Base-by-base conservation (phyloP, 768 basidiomycete genomes). In the Exidia glandulosa region DNA sequence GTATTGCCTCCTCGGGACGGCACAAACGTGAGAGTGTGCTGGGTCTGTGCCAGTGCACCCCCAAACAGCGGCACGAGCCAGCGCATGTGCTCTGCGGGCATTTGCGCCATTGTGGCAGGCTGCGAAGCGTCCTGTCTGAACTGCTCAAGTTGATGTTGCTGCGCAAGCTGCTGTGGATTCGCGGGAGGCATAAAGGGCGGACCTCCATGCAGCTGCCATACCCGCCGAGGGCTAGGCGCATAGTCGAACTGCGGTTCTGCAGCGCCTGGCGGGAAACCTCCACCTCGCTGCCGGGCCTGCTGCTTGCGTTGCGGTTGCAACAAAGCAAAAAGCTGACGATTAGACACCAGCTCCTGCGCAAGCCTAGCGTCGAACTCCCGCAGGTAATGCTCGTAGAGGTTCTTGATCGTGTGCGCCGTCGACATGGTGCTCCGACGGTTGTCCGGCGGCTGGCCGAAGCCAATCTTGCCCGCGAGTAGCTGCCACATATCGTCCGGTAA, bases 341-440 rank as follows among this genome's bases (percentile, higher is more conserved):
- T 0, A 71, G 87, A 0, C 67, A 87, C 32, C 6, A 54, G 4
- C 50, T 29, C 30, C 29, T 59, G 30, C 45, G 45, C 10, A 47
- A 59, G 57, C 59, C 63, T 0, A 56, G 58, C 1, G 68, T 68
- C 2, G 73, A 82, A 57, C 75, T 86, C 66, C 77, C 79, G 5
- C 72, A 72, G 1, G 57, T 79, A 23, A 65, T 86, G 27, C 71
- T 77, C 3, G 58, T 82, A 4, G 83, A 80, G 50, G 83, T 79
- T 76, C 84, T 86, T 66, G 78, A 80, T 59, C 86, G 84, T 82
- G 79, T 80, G 57, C 64, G 50, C 50, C 2, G 25, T 25, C 50
- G 23, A 14, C 27, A 31, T 6, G 4, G 50, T 13, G 25, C 50
- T 54, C 9, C 50, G 50, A 6, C 12, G 25, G 27, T 23, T 23